A percentile compares a stretch with the other conserved stretches of the same genome.
Conservation (phyloP, 1,139 yeast genomes). For the Blastobotrys serpentis region DNA sequence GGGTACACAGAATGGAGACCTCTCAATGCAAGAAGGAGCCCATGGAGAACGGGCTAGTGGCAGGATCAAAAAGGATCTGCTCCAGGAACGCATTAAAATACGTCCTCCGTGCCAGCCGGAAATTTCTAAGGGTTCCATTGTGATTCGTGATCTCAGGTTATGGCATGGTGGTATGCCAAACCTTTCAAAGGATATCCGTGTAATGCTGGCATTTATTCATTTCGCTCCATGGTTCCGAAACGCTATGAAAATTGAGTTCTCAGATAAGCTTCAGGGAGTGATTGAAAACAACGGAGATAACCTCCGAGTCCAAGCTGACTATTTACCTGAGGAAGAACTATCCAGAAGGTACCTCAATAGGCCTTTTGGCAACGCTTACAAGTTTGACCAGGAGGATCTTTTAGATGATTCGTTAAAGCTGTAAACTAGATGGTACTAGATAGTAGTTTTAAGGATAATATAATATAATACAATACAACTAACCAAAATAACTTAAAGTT, state of each 20-base stretch:
- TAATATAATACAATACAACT: too few species aligned
- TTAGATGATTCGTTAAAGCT: neutral
- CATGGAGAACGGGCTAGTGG: constrained; percentile 11
- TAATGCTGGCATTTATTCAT: constrained; percentile 5
- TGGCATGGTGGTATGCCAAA: constrained; percentile 26
- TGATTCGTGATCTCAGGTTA: constrained; percentile 20
- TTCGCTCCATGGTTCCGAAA: constrained; percentile 12
- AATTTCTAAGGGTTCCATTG: constrained; percentile 21
- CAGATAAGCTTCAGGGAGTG: constrained; percentile 1
- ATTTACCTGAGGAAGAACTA: constrained; percentile 7
- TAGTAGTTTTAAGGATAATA: too few species aligned
- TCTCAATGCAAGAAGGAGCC: constrained; percentile 15
- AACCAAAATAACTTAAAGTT: too few species aligned
- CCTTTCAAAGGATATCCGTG: constrained; percentile 12
- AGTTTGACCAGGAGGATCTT: constrained; percentile 13
- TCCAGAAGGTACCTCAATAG: constrained; percentile 10
- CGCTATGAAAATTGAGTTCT: constrained; percentile 13
- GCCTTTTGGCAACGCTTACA: constrained; percentile 14
- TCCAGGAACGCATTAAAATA: constrained; percentile 14
- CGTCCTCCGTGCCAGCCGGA: constrained; percentile 21
- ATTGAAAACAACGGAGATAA: neutral
- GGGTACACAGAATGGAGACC: constrained; percentile 14
- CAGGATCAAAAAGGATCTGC: neutral
- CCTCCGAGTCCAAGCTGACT: constrained; percentile 11
- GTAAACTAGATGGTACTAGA: too few species aligned